Percentiles rank a stretch among this genome's conserved stretches.
phyloP scores from a whole-genome alignment of 495 filamentous ascomycete genomes.

The Monascus purpureus region DNA sequence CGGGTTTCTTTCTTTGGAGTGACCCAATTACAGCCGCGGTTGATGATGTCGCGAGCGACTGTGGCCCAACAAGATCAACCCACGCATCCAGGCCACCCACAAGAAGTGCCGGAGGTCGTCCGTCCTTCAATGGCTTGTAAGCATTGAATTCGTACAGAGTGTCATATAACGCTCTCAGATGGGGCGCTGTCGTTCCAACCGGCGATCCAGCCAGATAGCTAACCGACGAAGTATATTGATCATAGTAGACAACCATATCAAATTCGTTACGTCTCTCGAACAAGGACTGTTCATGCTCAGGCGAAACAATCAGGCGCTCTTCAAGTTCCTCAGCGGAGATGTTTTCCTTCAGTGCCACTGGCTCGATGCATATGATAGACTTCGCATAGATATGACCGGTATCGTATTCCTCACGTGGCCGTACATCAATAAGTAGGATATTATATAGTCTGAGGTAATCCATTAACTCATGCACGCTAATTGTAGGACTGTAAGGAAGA shows the following conservation, averaged over 20 bases:
- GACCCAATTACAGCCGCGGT: slow-evolving; percentile 38
- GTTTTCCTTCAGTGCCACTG: slow-evolving; percentile 56
- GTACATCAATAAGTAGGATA: slow-evolving; percentile 75
- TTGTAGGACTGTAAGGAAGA: slow-evolving; percentile 45
- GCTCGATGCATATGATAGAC: slow-evolving; percentile 80
- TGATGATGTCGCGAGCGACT: slow-evolving; percentile 45
- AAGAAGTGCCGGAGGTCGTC: slow-evolving; percentile 57
- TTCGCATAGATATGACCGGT: slow-evolving; percentile 72
- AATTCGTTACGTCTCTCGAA: slow-evolving; percentile 68
- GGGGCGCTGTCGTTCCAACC: slow-evolving; percentile 35
- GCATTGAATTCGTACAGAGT: slow-evolving; percentile 74
- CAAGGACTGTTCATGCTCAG: slow-evolving; percentile 54
- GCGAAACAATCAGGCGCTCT: slow-evolving; percentile 68
- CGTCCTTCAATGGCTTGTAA: slow-evolving; percentile 53
- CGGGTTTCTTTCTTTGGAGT: slow-evolving; percentile 22
- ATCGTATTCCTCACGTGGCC: slow-evolving; percentile 70
- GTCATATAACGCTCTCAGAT: slow-evolving; percentile 56
- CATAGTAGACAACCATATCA: slow-evolving; percentile 84
- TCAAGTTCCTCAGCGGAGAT: slow-evolving; percentile 78
- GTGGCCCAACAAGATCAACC: slow-evolving; percentile 61
- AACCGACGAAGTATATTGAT: slow-evolving; percentile 48
- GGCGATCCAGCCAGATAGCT: slow-evolving; percentile 33
- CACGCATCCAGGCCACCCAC: slow-evolving; percentile 75
- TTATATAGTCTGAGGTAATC: slow-evolving; percentile 47
- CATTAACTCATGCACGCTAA: slow-evolving; percentile 51